phyloP scores from a whole-genome alignment of 2,329 filamentous ascomycete genomes.

The Arthrocladium fulminans region DNA sequence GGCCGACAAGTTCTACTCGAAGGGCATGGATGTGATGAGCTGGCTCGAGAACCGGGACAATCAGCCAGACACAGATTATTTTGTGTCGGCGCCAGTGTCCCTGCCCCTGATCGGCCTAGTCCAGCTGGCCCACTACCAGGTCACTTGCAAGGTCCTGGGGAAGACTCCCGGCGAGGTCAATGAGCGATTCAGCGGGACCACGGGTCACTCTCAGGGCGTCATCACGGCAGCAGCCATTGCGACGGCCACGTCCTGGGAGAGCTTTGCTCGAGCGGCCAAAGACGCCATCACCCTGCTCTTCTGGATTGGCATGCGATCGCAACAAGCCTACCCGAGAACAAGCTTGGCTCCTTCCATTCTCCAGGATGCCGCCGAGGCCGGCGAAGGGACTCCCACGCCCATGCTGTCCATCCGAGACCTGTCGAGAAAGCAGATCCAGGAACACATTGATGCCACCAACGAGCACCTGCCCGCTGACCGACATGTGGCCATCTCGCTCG shows the following conservation, averaged over 20 bases:
- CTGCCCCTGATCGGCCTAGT: slow-evolving; percentile 92
- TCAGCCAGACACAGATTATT: slow-evolving; percentile 87
- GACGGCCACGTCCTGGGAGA: slow-evolving; percentile 85
- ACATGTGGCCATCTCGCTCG: slow-evolving; percentile 87
- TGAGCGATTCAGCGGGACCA: slow-evolving; percentile 75
- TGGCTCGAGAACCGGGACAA: slow-evolving; percentile 86
- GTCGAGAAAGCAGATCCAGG: slow-evolving; percentile 77
- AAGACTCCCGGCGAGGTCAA: slow-evolving; percentile 81
- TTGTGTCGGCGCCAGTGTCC: slow-evolving; percentile 90
- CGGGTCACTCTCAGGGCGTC: slow-evolving; percentile 93
- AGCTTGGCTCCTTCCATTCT: slow-evolving; percentile 85
- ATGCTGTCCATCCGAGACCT: slow-evolving; percentile 98
- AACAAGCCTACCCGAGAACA: slow-evolving; percentile 92
- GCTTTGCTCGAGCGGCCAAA: slow-evolving; percentile 69
- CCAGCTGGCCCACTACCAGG: slow-evolving; percentile 89
- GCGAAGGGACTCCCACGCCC: slow-evolving; percentile 89
- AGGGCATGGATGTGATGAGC: slow-evolving; percentile 88
- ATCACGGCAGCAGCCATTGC: slow-evolving; percentile 88
- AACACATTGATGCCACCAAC: slow-evolving; percentile 94
- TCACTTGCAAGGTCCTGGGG: slow-evolving; percentile 85
- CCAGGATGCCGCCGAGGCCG: slow-evolving; percentile 86
- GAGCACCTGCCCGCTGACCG: slow-evolving; percentile 86
- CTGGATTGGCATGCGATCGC: slow-evolving; percentile 95
- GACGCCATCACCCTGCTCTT: slow-evolving; percentile 87
- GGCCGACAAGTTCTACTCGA: slow-evolving; percentile 91